These are phyloP conservation scores for Alternaria brassicae DNA, from an alignment of 2,329 filamentous ascomycete species.

Conservation along the genomic window DNA sequence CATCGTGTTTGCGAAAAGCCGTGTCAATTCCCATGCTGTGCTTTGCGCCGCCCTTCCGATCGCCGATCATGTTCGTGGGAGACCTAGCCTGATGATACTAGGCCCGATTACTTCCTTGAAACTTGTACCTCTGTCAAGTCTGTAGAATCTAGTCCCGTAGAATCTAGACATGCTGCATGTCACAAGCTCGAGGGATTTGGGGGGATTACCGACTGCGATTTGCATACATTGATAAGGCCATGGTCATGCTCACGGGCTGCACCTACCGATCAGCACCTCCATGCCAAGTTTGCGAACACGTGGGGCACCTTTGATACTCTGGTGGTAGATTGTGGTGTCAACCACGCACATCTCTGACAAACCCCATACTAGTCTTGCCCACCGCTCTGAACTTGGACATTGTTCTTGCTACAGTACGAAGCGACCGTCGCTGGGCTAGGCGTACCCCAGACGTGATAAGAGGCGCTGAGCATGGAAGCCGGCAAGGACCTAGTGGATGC, in stretches of 20 bases:
- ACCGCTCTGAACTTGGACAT: background rate
- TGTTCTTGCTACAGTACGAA: background rate
- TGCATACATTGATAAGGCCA: conserved; percentile 12
- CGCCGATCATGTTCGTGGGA: conserved; percentile 9
- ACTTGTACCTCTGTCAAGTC: background rate
- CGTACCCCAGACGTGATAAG: conserved; percentile 6
- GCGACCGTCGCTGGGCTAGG: background rate
- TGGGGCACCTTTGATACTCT: conserved; percentile 10
- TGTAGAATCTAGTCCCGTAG: background rate
- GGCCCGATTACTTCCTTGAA: background rate
- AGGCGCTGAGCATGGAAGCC: conserved; percentile 11
- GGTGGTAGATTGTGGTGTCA: background rate
- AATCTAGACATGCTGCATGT: background rate
- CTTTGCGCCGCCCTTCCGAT: conserved; percentile 6
- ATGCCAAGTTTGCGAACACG: conserved; percentile 22
- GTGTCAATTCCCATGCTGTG: conserved; percentile 17
- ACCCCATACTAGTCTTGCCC: background rate
- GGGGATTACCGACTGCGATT: background rate
- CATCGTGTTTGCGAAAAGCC: conserved; percentile 15
- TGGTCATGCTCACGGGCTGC: conserved; percentile 17
- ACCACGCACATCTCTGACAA: background rate
- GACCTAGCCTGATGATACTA: conserved; percentile 1
- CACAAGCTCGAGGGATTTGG: conserved; percentile 3
- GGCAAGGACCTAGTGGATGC: conserved; percentile 11
- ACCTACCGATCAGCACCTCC: conserved; percentile 13